A percentile compares a stretch with the other conserved stretches of the same genome.
Evolutionary conservation across 2,329 filamentous ascomycete species (phyloP).

Genomic region (Colletotrichum sp.): DNA sequence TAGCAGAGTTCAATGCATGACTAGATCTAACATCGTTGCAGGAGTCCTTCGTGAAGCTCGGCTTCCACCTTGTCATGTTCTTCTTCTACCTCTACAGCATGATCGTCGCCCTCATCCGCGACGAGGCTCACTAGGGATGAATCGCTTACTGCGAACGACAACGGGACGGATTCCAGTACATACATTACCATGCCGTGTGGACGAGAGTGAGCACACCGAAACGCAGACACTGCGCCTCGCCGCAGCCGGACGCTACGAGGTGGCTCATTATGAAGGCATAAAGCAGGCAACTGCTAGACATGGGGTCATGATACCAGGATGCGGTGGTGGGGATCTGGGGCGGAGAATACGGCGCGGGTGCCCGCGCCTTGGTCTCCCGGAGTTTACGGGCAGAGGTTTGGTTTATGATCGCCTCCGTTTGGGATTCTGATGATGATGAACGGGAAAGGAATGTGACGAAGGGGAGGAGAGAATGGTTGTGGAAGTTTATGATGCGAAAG

Average conservation of each 20-base stretch:
- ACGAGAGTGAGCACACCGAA: background rate
- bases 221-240: background rate
- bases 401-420: background rate
- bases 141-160: constrained; percentile 1
- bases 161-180: constrained; percentile 22
- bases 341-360: background rate
- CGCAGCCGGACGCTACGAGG: background rate
- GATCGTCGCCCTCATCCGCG: constrained; percentile 95
- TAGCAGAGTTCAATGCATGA: background rate
- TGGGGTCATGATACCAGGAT: constrained; percentile 22
- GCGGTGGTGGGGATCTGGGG: background rate
- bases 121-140: constrained; percentile 76
- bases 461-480: background rate
- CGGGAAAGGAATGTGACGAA: constrained; percentile 1
- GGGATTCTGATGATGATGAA: constrained; percentile 20
- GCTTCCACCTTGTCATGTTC: constrained; percentile 99
- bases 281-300: constrained; percentile 14
- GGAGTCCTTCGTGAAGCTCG: constrained; percentile 99
- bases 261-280: constrained; percentile 8
- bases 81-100: constrained; percentile 99
- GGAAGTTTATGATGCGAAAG: constrained; percentile 21
- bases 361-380: background rate
- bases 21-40: constrained; percentile 39
- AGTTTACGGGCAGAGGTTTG: constrained; percentile 1
- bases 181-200: constrained; percentile 8